Percentiles rank a stretch among this genome's conserved stretches.
Evolutionary conservation across 768 basidiomycete genomes (phyloP).

Genomic region (Leccinellum albellum): DNA sequence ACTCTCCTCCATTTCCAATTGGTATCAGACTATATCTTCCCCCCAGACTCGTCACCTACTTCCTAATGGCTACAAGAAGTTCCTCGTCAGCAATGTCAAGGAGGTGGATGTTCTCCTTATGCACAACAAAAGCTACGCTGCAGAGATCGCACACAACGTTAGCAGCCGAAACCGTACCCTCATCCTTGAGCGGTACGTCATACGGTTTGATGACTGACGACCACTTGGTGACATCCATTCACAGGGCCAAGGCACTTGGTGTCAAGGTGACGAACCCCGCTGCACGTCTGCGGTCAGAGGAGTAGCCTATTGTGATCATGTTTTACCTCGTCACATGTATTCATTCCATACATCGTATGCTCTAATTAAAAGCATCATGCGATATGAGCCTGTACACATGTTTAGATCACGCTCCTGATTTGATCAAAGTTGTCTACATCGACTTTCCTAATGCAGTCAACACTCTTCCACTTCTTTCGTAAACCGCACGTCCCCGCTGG

Average conservation of each 20-base stretch:
- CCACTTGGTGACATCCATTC: slow-evolving; percentile 8
- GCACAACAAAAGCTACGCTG: slow-evolving; percentile 96
- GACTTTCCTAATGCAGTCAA: slow-evolving; percentile 26
- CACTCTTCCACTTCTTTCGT: slow-evolving; percentile 15
- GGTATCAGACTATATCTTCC: slow-evolving; percentile 1
- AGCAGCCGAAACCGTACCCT: slow-evolving; percentile 90
- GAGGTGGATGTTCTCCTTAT: slow-evolving; percentile 94
- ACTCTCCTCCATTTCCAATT: slow-evolving; percentile 18
- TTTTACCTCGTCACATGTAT: slow-evolving; percentile 41
- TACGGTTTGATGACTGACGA: slow-evolving; percentile 12
- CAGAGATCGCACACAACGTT: slow-evolving; percentile 95
- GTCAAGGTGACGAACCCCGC: slow-evolving; percentile 94
- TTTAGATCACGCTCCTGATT: not conserved
- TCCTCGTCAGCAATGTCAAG: slow-evolving; percentile 89
- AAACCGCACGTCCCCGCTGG: slow-evolving; percentile 10
- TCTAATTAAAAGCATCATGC: slow-evolving; percentile 26
- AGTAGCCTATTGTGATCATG: slow-evolving; percentile 48
- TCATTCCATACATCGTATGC: slow-evolving; percentile 51
- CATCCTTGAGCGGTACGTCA: slow-evolving; percentile 76
- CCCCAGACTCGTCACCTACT: slow-evolving; percentile 86
- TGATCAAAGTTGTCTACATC: not conserved
- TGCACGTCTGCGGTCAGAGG: slow-evolving; percentile 93
- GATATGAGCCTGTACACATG: slow-evolving; percentile 1
- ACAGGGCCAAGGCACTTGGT: slow-evolving; percentile 78
- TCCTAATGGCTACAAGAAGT: slow-evolving; percentile 94